A percentile compares a stretch with the other conserved stretches of the same genome.
phyloP scores from a whole-genome alignment of 2,329 filamentous ascomycete genomes.

The Arthrobotrys entomopaga region DNA sequence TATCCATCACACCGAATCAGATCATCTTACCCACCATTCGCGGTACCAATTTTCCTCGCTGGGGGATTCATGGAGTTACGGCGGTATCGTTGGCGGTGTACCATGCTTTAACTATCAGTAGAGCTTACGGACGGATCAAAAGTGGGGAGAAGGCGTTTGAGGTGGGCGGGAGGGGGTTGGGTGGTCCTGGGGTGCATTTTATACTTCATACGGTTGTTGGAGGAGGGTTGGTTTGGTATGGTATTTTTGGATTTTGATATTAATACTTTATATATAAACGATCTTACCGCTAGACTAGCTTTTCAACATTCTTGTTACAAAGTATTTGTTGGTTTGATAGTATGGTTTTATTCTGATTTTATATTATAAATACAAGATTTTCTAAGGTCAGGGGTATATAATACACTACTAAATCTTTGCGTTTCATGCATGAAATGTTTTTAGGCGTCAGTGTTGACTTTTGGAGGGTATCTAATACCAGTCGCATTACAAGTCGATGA shows the following conservation, averaged over 20 bases:
- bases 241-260: constrained; percentile 2
- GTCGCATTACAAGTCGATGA: constrained; percentile 42
- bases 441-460: constrained; percentile 15
- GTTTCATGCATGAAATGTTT: not conserved
- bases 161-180: not conserved
- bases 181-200: constrained; percentile 39
- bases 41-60: not conserved
- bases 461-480: constrained; percentile 40
- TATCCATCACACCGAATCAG: constrained; percentile 24
- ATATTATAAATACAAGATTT: not conserved
- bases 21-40: not conserved
- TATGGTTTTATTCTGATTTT: not conserved
- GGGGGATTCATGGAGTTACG: constrained; percentile 25
- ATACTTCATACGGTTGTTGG: constrained; percentile 21
- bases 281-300: too few species aligned
- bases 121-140: constrained; percentile 26
- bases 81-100: constrained; percentile 24
- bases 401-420: not conserved
- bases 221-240: constrained; percentile 12
- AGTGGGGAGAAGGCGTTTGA: constrained; percentile 25
- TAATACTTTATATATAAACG: not conserved
- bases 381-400: not conserved
- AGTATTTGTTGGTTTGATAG: not conserved
- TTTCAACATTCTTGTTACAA: not conserved
- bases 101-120: constrained; percentile 29